Percentiles rank a stretch among this genome's conserved stretches.
Evolutionary conservation across 441 rosid species (phyloP).

Genomic region (Brassica hybrid): DNA sequence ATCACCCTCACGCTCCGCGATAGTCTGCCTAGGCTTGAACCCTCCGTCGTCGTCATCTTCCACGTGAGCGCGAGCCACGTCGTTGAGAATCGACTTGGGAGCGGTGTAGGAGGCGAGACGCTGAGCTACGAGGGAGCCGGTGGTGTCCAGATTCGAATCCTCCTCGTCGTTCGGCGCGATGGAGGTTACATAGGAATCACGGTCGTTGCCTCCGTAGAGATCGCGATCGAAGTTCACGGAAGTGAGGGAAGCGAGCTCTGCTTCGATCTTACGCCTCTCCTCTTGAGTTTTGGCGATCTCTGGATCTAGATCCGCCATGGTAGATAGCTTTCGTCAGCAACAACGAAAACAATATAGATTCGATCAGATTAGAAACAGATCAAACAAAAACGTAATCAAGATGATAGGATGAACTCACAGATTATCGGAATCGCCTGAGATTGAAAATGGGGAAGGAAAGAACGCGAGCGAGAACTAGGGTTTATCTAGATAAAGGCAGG

Average conservation of each 20-base stretch:
- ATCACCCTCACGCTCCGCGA: constrained; percentile 88
- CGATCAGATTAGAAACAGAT: not conserved
- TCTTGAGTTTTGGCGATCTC: constrained; percentile 92
- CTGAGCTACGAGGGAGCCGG: constrained; percentile 71
- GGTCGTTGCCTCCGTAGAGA: constrained; percentile 78
- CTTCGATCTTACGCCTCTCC: constrained; percentile 73
- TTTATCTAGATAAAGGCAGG: not conserved
- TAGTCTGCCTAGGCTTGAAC: constrained; percentile 64
- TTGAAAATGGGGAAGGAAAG: not conserved
- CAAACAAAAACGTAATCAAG: not conserved
- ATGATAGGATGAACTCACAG: not conserved
- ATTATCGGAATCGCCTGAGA: not conserved
- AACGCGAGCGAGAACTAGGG: not conserved
- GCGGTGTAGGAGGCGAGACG: constrained; percentile 81
- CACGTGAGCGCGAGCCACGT: constrained; percentile 67
- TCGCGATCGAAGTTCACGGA: constrained; percentile 79
- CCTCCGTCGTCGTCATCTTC: constrained; percentile 75
- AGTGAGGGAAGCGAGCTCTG: constrained; percentile 77
- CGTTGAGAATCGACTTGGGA: too few relatives aligned
- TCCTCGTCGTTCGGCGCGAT: constrained; percentile 54
- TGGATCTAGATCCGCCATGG: constrained; percentile 62
- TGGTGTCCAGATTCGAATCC: not conserved
- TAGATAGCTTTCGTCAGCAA: constrained; percentile 18
- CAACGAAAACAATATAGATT: not conserved
- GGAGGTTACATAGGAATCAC: constrained; percentile 66